phyloP scores from a whole-genome alignment of 2,329 filamentous ascomycete genomes.

The Ophiostoma ulmi region DNA sequence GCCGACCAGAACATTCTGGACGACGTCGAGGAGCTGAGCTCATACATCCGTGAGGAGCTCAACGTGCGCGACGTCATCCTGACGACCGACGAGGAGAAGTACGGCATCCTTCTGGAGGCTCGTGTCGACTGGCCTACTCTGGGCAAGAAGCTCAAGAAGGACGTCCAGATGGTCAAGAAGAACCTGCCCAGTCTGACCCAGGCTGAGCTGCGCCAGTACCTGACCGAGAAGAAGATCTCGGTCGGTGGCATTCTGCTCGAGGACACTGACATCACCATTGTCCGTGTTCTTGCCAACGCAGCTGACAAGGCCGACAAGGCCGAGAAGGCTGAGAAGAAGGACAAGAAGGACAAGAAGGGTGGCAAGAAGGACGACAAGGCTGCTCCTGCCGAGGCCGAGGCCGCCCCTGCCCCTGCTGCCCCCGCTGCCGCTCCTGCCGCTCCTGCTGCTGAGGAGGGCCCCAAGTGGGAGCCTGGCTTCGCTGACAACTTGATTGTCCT shows the following conservation, averaged over 20 bases:
- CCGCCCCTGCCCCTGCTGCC: slow-evolving; percentile 1
- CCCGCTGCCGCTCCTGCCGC: background rate
- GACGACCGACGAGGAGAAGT: slow-evolving; percentile 80
- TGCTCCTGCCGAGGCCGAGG: background rate
- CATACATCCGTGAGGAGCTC: slow-evolving; percentile 87
- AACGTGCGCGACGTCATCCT: slow-evolving; percentile 83
- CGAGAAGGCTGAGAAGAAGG: slow-evolving; percentile 27
- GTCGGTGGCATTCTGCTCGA: slow-evolving; percentile 83
- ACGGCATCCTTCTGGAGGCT: slow-evolving; percentile 87
- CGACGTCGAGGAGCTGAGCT: slow-evolving; percentile 77
- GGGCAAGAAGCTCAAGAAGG: slow-evolving; percentile 96
- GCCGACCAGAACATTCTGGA: slow-evolving; percentile 80
- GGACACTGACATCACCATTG: slow-evolving; percentile 77
- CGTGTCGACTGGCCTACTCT: slow-evolving; percentile 88
- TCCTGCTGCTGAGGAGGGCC: slow-evolving; percentile 16
- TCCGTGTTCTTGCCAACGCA: slow-evolving; percentile 70
- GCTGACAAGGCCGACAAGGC: slow-evolving; percentile 33
- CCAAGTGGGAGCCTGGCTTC: slow-evolving; percentile 28
- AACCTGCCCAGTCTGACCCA: slow-evolving; percentile 73
- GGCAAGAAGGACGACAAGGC: slow-evolving; percentile 64
- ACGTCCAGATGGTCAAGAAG: slow-evolving; percentile 86
- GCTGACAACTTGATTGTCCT: slow-evolving; percentile 74
- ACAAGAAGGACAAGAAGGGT: slow-evolving; percentile 60
- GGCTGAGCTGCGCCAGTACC: slow-evolving; percentile 74
- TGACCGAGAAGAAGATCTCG: slow-evolving; percentile 65